Evolutionary conservation across 2,329 filamentous ascomycete genomes (phyloP).

Genomic region (Eurotiales sp.): DNA sequence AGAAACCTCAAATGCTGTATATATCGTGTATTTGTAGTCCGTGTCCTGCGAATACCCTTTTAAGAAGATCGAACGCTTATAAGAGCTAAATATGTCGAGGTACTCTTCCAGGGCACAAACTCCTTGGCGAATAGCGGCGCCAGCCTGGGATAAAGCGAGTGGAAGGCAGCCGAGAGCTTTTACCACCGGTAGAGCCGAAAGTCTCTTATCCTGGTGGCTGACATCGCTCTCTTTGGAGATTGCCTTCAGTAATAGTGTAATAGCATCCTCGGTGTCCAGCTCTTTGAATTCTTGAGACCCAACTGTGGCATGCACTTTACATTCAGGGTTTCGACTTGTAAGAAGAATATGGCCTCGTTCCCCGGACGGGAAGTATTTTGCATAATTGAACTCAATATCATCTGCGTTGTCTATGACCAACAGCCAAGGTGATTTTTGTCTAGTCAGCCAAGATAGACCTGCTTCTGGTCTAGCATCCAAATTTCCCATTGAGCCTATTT

Average conservation of each 20-base stretch:
- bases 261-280: conserved; percentile 10
- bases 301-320: conserved; percentile 25
- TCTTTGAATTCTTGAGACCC: conserved; percentile 22
- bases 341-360: conserved; percentile 33
- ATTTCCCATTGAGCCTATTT: not conserved
- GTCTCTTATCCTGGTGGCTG: conserved; percentile 4
- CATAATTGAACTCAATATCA: conserved; percentile 29
- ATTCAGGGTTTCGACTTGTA: conserved; percentile 35
- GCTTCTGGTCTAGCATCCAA: not conserved
- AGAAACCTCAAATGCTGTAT: not conserved
- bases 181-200: conserved; percentile 9
- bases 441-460: not conserved
- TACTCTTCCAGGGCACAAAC: not conserved
- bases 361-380: conserved; percentile 30
- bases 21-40: not conserved
- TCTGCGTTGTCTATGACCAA: conserved; percentile 44
- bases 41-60: not conserved
- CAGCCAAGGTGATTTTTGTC: conserved; percentile 23
- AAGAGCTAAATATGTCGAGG: not conserved
- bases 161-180: conserved; percentile 22
- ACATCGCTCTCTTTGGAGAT: not conserved
- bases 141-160: conserved; percentile 26
- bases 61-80: not conserved
- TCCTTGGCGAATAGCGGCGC: conserved; percentile 18
- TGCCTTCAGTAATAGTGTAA: not conserved